phyloP scores from a whole-genome alignment of 805 yeast genomes.

The Candida odintsovae region DNA sequence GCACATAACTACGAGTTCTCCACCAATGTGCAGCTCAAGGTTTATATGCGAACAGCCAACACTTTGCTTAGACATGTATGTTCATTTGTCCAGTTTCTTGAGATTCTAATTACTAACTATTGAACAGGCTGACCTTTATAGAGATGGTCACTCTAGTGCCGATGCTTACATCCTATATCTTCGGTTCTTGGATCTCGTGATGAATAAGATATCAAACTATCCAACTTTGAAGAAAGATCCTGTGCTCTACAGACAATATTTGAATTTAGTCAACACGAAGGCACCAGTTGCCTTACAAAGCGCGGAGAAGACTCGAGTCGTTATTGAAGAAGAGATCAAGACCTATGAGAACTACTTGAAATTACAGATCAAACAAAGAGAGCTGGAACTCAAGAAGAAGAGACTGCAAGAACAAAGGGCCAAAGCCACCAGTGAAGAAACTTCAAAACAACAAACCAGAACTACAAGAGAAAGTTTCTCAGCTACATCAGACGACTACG shows the following conservation, averaged over 20 bases:
- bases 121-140: conserved; percentile 37
- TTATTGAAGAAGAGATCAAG: conserved; percentile 28
- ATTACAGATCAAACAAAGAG: conserved; percentile 21
- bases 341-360: conserved; percentile 18
- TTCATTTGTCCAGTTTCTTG: conserved; percentile 2
- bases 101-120: background rate
- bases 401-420: conserved; percentile 1
- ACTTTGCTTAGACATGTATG: conserved; percentile 39
- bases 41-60: conserved; percentile 51
- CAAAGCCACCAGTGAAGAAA: background rate
- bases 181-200: conserved; percentile 53
- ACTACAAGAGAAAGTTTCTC: background rate
- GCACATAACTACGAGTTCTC: conserved; percentile 53
- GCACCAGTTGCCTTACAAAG: conserved; percentile 17
- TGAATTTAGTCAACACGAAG: conserved; percentile 16
- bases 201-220: conserved; percentile 40
- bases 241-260: conserved; percentile 11
- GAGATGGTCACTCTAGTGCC: conserved; percentile 34
- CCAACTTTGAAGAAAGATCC: conserved; percentile 33
- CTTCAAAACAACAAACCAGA: background rate
- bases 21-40: conserved; percentile 39
- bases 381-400: conserved; percentile 6
- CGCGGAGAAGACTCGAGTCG: conserved; percentile 22
- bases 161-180: conserved; percentile 52
- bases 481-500: conserved; percentile 5